phyloP scores from a whole-genome alignment of 495 filamentous ascomycete species.

The Neurospora sp. region DNA sequence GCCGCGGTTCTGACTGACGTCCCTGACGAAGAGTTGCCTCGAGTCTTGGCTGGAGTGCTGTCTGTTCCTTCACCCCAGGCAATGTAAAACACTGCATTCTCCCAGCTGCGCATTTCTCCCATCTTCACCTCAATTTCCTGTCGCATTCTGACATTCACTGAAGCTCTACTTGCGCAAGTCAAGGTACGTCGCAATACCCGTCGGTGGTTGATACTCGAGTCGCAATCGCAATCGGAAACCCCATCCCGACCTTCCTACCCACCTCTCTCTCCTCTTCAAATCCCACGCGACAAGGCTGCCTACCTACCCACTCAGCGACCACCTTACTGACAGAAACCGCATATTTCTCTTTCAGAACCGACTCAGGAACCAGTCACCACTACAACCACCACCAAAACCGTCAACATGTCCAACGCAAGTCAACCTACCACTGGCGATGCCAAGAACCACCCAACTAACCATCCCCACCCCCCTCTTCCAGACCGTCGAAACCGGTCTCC shows the following conservation, averaged over 20 bases:
- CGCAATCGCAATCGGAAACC: not conserved
- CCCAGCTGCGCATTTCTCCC: not conserved
- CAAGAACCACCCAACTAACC: not conserved
- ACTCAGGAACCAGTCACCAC: not conserved
- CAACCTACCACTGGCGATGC: not conserved
- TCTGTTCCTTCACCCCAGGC: not conserved
- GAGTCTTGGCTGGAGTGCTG: not conserved
- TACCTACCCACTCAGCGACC: not conserved
- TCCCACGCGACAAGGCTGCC: not conserved
- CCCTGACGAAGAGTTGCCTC: not conserved
- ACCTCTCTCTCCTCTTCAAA: too few relatives aligned
- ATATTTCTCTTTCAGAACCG: not conserved
- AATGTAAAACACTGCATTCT: not conserved
- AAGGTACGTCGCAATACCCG: not conserved
- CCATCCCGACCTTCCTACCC: too few relatives aligned
- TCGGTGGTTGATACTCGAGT: not conserved
- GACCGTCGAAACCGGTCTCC: conserved; percentile 69
- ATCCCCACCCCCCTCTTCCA: not conserved
- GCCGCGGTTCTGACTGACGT: not conserved
- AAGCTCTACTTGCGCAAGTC: not conserved
- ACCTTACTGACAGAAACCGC: not conserved
- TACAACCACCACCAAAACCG: not conserved
- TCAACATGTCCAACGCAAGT: conserved; percentile 12
- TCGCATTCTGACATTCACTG: not conserved
- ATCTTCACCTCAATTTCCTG: not conserved